Conservation (phyloP, 495 filamentous ascomycete genomes). For the Penicillium paradoxum region DNA sequence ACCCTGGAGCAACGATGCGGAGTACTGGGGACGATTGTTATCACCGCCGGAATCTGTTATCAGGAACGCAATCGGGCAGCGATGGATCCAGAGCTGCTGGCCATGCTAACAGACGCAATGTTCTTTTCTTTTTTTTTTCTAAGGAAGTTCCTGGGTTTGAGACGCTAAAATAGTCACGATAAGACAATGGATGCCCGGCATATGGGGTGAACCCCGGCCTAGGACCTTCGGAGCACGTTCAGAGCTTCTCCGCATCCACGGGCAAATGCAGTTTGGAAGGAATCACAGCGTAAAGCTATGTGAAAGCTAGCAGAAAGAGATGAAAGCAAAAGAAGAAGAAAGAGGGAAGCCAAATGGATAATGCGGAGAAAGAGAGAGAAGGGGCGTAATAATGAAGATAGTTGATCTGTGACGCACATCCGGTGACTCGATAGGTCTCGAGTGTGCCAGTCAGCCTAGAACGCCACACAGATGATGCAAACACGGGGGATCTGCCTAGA, state of each 20-base stretch:
- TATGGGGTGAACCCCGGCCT: constrained; percentile 17
- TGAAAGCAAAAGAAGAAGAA: not conserved
- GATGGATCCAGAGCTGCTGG: constrained; percentile 27
- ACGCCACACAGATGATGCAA: not conserved
- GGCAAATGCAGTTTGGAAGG: constrained; percentile 8
- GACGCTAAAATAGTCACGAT: constrained; percentile 19
- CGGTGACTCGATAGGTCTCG: constrained; percentile 24
- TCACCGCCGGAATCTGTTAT: constrained; percentile 28
- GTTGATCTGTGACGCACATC: constrained; percentile 28
- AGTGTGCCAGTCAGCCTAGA: not conserved
- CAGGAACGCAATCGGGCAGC: constrained; percentile 30
- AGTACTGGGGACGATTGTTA: constrained; percentile 18
- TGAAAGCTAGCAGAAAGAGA: not conserved
- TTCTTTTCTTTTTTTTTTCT: not conserved
- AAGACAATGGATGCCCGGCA: constrained; percentile 8
- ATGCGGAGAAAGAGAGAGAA: constrained; percentile 13
- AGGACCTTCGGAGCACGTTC: constrained; percentile 30
- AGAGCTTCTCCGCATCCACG: constrained; percentile 46
- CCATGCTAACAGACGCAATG: constrained; percentile 37
- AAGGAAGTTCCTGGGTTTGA: constrained; percentile 3
- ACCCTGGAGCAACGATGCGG: constrained; percentile 7
- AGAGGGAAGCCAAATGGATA: constrained; percentile 15
- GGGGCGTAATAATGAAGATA: constrained; percentile 10
- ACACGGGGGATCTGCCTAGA: not conserved
- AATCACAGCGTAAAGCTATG: not conserved